Evolutionary conservation across 2,329 filamentous ascomycete species (phyloP).

Genomic region (Ascocoryne sarcoides): DNA sequence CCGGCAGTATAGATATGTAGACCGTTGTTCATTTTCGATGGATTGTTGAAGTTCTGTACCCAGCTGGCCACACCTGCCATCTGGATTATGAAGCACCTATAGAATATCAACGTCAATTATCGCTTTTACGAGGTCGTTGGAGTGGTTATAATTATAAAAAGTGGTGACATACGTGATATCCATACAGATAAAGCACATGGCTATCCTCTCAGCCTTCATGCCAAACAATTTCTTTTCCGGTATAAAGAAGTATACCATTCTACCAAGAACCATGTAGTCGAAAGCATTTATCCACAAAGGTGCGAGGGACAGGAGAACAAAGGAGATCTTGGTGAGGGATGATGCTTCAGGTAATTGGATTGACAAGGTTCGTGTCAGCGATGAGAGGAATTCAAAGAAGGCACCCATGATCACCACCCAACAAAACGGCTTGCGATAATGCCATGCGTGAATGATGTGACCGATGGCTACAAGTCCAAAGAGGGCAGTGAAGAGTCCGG

Average conservation of each 20-base stretch:
- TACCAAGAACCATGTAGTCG: conserved; percentile 7
- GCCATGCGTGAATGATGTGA: conserved; percentile 28
- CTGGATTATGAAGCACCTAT: conserved; percentile 19
- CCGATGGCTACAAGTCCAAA: conserved; percentile 24
- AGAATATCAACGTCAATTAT: too few relatives aligned
- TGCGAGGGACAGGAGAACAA: conserved; percentile 13
- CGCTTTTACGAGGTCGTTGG: conserved; percentile 1
- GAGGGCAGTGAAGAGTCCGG: conserved; percentile 27
- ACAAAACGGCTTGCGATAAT: conserved; percentile 30
- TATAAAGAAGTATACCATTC: conserved; percentile 6
- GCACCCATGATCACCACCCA: conserved; percentile 33
- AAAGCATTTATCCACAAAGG: conserved; percentile 17
- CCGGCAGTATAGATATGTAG: conserved; percentile 11
- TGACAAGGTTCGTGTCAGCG: conserved; percentile 10
- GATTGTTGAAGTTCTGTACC: conserved; percentile 2
- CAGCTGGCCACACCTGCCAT: conserved; percentile 4
- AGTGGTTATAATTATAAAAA: neutral
- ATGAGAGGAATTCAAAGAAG: conserved; percentile 14
- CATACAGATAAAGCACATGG: conserved; percentile 4
- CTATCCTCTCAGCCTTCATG: conserved; percentile 5
- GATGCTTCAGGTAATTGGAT: conserved; percentile 25
- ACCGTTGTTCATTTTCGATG: conserved; percentile 7
- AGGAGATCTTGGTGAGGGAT: conserved; percentile 8
- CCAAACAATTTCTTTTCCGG: conserved; percentile 5
- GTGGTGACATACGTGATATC: conserved; percentile 3